phyloP scores from a whole-genome alignment of 2,329 filamentous ascomycete species.

The Fusarium foetens region DNA sequence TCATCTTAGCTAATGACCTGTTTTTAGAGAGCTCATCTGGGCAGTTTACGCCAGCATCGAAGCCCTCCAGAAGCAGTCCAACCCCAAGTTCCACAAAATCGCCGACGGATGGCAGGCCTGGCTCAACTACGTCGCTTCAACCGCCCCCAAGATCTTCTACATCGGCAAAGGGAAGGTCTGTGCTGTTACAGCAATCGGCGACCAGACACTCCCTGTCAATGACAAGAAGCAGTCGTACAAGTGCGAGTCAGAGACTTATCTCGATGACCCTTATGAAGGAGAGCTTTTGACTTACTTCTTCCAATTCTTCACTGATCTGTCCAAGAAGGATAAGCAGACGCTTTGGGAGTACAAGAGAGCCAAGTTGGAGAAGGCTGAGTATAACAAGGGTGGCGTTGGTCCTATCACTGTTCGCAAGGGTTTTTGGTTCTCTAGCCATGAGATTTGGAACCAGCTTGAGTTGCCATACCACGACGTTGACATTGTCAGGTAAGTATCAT shows the following conservation, averaged over 20 bases:
- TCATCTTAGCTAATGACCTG: rapidly evolving
- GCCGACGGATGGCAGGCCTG: slow-evolving; percentile 52
- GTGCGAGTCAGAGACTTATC: slow-evolving; percentile 49
- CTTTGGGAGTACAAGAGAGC: slow-evolving; percentile 53
- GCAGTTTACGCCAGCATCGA: slow-evolving; percentile 55
- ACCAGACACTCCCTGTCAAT: slow-evolving; percentile 48
- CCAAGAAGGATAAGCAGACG: slow-evolving; percentile 47
- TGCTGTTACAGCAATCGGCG: slow-evolving; percentile 50
- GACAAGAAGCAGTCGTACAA: slow-evolving; percentile 47
- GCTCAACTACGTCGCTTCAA: slow-evolving; percentile 54
- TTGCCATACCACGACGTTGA: slow-evolving; percentile 56
- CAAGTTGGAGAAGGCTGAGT: slow-evolving; percentile 52
- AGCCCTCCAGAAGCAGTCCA: slow-evolving; percentile 47
- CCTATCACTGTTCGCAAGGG: slow-evolving; percentile 56
- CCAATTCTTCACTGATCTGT: slow-evolving; percentile 51
- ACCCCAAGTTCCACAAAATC: slow-evolving; percentile 42
- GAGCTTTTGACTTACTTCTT: slow-evolving; percentile 55
- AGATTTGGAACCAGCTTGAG: slow-evolving; percentile 56
- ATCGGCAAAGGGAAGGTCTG: slow-evolving; percentile 52
- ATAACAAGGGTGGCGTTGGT: slow-evolving; percentile 49
- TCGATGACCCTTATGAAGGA: slow-evolving; percentile 57
- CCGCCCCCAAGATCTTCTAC: slow-evolving; percentile 52
- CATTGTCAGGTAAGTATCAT: slow-evolving; percentile 47
- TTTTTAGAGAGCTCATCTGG: slow-evolving; percentile 52
- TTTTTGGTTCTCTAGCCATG: slow-evolving; percentile 55